These are phyloP conservation scores for Antarctomyces pellizariae DNA, from an alignment of 495 filamentous ascomycete genomes.

Conservation along the genomic window DNA sequence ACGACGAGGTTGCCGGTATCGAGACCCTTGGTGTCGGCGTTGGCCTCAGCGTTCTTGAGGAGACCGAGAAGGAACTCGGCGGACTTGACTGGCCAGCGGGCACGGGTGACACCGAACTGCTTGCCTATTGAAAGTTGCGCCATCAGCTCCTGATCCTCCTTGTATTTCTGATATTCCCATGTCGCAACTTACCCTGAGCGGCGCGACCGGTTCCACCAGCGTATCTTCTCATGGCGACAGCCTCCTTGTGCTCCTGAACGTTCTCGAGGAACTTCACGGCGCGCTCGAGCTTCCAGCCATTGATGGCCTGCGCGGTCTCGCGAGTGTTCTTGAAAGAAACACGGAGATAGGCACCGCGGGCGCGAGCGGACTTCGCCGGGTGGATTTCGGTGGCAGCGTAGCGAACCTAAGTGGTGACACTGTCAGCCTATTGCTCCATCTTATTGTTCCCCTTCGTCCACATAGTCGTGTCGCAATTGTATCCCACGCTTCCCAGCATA, in stretches of 20 bases:
- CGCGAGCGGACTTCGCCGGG: conserved; percentile 79
- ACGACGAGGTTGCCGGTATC: conserved; percentile 90
- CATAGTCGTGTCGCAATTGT: no score
- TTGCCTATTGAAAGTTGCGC: conserved; percentile 48
- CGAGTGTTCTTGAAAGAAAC: conserved; percentile 99
- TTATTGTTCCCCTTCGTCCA: no score
- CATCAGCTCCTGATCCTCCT: conserved; percentile 5
- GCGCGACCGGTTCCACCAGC: conserved; percentile 79
- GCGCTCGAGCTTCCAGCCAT: conserved; percentile 93
- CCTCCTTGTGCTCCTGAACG: conserved; percentile 83
- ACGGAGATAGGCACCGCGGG: conserved; percentile 93
- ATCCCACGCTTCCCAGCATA: no score
- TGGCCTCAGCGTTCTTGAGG: conserved; percentile 97
- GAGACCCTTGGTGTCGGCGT: conserved; percentile 96
- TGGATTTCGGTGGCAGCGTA: conserved; percentile 86
- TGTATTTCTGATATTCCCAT: conserved; percentile 1
- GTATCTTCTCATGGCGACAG: conserved; percentile 90
- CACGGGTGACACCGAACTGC: conserved; percentile 87
- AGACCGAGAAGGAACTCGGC: conserved; percentile 92
- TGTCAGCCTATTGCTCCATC: no score
- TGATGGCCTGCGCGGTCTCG: conserved; percentile 97
- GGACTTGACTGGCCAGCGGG: conserved; percentile 98
- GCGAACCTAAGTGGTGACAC: conserved; percentile 84
- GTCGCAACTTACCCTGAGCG: conserved; percentile 67
- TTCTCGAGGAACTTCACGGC: conserved; percentile 91